Evolutionary conservation across 305 asterid genomes (phyloP).

Genomic region (Ilex paraguariensis): DNA sequence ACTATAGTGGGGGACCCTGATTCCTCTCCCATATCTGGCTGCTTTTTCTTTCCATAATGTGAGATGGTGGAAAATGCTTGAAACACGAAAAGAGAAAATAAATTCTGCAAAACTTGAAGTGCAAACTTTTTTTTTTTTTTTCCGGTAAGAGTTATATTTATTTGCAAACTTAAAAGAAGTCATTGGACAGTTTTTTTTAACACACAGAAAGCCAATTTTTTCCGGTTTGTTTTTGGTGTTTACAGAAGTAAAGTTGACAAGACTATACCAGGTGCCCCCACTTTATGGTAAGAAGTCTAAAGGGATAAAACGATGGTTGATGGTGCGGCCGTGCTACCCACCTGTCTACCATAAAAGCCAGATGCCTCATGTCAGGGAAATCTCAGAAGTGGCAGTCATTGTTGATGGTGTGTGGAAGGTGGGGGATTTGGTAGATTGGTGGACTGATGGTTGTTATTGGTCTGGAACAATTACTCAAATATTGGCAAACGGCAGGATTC

Average conservation of each 20-base stretch:
- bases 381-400: conserved; percentile 45
- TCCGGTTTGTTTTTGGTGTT: not conserved
- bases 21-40: too few relatives aligned
- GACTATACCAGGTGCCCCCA: conserved; percentile 33
- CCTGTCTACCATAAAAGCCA: conserved; percentile 22
- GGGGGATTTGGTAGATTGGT: conserved; percentile 81
- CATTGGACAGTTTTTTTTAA: too few relatives aligned
- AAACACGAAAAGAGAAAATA: too few relatives aligned
- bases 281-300: conserved; percentile 15
- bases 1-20: too few relatives aligned
- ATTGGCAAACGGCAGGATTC: conserved; percentile 41
- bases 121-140: too few relatives aligned
- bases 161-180: too few relatives aligned
- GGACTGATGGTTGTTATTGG: conserved; percentile 51
- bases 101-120: too few relatives aligned
- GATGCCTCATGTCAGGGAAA: conserved; percentile 25
- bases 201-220: too few relatives aligned
- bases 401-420: conserved; percentile 47
- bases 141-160: too few relatives aligned
- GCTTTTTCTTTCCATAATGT: too few relatives aligned
- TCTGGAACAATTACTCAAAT: conserved; percentile 49
- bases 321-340: conserved; percentile 72
- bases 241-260: conserved; percentile 42
- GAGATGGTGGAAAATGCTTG: too few relatives aligned
- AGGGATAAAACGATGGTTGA: conserved; percentile 27